Base-by-base conservation (phyloP, 2,329 filamentous ascomycete species). In the Monosporascus ibericus region DNA sequence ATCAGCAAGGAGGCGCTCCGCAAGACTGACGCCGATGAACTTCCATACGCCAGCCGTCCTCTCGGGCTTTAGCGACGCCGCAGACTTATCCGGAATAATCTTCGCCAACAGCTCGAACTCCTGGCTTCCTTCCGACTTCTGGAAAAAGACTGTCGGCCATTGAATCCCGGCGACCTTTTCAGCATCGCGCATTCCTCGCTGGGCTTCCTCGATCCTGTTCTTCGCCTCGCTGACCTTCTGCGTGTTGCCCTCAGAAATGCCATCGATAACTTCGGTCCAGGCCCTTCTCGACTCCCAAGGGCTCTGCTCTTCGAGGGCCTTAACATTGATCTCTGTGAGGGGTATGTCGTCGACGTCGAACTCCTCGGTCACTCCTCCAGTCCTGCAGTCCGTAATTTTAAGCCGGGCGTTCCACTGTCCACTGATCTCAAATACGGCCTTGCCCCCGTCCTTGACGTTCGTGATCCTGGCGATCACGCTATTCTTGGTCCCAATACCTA, bases 361-460 rank as follows among this genome's bases (percentile, higher is more conserved):
- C 9, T 54, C 49, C 20, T 64, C 58, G 3, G 58, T 4, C 5
- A 53, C 48, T 5, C 44, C 24, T 3, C 53, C 59, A 9, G 46
- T 50, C 3, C n/a, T 48, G 44, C 52, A 44, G 22, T 64, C 56
- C 8, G 49, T 56, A 9, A 65, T 53, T 1, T 42, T 54, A n/a
- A 66, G 57, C 3, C 48, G 49, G 5, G 56, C 55, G 17, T 56
- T 63, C 65, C 64, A 66, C 51, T 64, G 60, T 8, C 65, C 65
- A 5, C 51, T 52, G 14, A 65, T 27, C 40, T 64, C 57, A 40
- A 58, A 79, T 9, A 63, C 37, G 1, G 50, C 36, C 38, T 52
- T 48, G 2, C 50, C 46, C 14, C 40, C 44, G 8, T 59, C 48
- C 11, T 60, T 18, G 3, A 62, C 30, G 39, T 55, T 54, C 20